A percentile compares a stretch with the other conserved stretches of the same genome.
phyloP scores from a whole-genome alignment of 441 rosid species.

The Erodium trifolium region DNA sequence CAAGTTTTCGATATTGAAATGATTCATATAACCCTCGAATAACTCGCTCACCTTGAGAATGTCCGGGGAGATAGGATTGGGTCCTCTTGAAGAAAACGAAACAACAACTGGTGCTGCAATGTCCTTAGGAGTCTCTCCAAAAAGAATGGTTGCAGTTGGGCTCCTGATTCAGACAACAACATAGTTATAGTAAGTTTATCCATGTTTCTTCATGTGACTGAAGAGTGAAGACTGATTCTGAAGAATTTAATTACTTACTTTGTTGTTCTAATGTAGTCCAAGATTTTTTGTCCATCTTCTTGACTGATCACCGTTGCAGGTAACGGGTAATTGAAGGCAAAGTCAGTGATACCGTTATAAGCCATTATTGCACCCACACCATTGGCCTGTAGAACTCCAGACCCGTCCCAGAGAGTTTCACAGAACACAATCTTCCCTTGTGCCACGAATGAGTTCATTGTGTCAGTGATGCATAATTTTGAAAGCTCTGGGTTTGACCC shows the following conservation, averaged over 20 bases:
- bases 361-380: constrained; percentile 34
- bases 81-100: constrained; percentile 15
- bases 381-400: constrained; percentile 16
- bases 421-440: constrained; percentile 27
- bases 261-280: constrained; percentile 27
- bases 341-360: constrained; percentile 16
- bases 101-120: constrained; percentile 25
- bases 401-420: constrained; percentile 17
- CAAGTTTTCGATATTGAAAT: neutral
- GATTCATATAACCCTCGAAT: neutral
- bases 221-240: too few relatives aligned
- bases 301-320: constrained; percentile 22
- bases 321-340: constrained; percentile 32
- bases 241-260: constrained; percentile 14
- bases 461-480: constrained; percentile 23
- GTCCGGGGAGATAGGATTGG: constrained; percentile 28
- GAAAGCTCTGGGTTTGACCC: constrained; percentile 22
- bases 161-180: constrained; percentile 12
- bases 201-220: too few relatives aligned
- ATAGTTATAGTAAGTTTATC: neutral
- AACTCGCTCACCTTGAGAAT: constrained; percentile 30
- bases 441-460: constrained; percentile 26
- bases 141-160: constrained; percentile 32
- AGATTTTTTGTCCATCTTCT: constrained; percentile 17
- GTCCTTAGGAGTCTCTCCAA: constrained; percentile 25